Evolutionary conservation across 768 basidiomycete genomes (phyloP).

Genomic region (Austroboletus eburneus): DNA sequence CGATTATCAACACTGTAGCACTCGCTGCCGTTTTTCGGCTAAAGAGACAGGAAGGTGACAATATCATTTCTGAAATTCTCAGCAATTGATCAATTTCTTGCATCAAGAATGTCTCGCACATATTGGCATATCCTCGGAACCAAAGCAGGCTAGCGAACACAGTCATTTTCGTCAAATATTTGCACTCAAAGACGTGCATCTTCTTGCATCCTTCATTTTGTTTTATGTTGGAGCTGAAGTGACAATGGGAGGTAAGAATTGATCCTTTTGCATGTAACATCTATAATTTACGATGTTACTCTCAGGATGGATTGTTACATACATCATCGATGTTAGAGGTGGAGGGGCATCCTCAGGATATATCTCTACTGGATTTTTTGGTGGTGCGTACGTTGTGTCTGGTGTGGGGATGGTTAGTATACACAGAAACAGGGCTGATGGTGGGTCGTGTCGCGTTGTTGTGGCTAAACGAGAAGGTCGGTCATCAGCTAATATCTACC

Average conservation of each 20-base stretch:
- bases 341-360: constrained; percentile 47
- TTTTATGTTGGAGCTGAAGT: constrained; percentile 53
- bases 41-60: constrained; percentile 62
- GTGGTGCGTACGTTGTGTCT: constrained; percentile 11
- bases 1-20: constrained; percentile 47
- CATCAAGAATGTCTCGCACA: constrained; percentile 33
- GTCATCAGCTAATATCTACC: neutral
- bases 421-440: constrained; percentile 20
- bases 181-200: constrained; percentile 37
- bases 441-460: constrained; percentile 27
- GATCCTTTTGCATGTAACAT: neutral
- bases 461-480: constrained; percentile 28
- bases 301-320: constrained; percentile 67
- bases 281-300: neutral
- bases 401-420: neutral
- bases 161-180: constrained; percentile 48
- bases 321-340: constrained; percentile 39
- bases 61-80: neutral
- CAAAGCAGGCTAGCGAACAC: constrained; percentile 23
- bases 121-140: constrained; percentile 30
- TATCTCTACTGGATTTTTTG: constrained; percentile 38
- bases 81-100: neutral
- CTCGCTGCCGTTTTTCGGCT: constrained; percentile 58
- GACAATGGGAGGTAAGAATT: constrained; percentile 40
- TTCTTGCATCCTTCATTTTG: constrained; percentile 42